phyloP scores from a whole-genome alignment of 192 early-diverging fungal genomes.

The Geranomyces variabilis region DNA sequence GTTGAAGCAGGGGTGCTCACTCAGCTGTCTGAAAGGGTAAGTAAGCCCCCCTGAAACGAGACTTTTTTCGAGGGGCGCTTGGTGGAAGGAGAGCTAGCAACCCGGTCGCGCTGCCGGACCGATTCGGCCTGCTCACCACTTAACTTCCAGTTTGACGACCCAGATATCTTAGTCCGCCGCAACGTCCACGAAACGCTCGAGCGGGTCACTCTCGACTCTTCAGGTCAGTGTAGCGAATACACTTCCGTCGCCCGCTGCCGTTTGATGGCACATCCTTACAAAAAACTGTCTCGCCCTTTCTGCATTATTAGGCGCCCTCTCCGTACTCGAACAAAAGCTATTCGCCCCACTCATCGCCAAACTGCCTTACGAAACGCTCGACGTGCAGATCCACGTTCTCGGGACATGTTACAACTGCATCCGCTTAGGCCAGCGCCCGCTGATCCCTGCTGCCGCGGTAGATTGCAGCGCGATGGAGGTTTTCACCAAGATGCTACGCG shows the following conservation, averaged over 20 bases:
- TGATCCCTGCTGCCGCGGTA: constrained; percentile 46
- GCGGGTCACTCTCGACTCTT: constrained; percentile 38
- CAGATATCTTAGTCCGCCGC: constrained; percentile 44
- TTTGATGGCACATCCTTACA: no score
- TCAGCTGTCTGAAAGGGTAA: constrained; percentile 28
- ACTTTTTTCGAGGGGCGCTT: neutral
- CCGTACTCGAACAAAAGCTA: constrained; percentile 13
- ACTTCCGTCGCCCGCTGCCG: no score
- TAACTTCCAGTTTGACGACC: constrained; percentile 50
- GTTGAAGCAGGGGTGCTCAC: constrained; percentile 18
- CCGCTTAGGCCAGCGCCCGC: constrained; percentile 36
- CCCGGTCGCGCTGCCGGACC: no score
- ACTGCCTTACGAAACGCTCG: constrained; percentile 48
- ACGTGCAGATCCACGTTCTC: constrained; percentile 54
- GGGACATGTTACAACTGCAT: constrained; percentile 55
- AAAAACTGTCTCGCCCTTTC: neutral
- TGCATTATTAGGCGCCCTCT: neutral
- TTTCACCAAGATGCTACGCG: constrained; percentile 46
- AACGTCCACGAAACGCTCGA: constrained; percentile 45
- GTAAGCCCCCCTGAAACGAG: neutral
- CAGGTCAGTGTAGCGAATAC: constrained; percentile 32
- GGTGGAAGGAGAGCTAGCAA: no score
- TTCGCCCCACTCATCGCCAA: constrained; percentile 37
- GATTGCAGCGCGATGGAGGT: constrained; percentile 49
- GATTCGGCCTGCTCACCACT: no score